Percentiles rank a stretch among this genome's conserved stretches.
Evolutionary conservation across 2,329 filamentous ascomycete genomes (phyloP).

Genomic region (Nothophaeocryptopus gaeumannii): DNA sequence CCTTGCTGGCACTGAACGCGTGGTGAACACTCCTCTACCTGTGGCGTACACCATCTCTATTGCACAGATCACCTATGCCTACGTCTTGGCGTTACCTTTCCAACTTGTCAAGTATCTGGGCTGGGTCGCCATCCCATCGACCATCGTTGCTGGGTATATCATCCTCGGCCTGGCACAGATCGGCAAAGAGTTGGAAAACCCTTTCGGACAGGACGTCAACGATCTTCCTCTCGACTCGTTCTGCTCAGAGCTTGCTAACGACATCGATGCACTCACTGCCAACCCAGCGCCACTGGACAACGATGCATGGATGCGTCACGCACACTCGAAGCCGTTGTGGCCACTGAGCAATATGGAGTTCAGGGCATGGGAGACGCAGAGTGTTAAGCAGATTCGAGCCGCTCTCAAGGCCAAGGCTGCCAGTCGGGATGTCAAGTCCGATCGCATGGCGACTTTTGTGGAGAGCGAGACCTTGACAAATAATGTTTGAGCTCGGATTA

Average conservation of each 20-base stretch:
- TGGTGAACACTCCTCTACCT: constrained; percentile 77
- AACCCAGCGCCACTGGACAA: constrained; percentile 49
- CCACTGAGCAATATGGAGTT: constrained; percentile 50
- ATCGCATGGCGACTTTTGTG: constrained; percentile 25
- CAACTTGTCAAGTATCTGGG: constrained; percentile 64
- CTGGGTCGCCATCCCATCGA: constrained; percentile 77
- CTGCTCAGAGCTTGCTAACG: constrained; percentile 70
- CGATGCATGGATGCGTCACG: constrained; percentile 51
- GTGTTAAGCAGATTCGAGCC: constrained; percentile 43
- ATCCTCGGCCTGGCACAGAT: constrained; percentile 75
- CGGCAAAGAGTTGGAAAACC: constrained; percentile 79
- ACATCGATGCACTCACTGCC: constrained; percentile 71
- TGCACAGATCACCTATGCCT: constrained; percentile 81
- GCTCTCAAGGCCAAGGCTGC: constrained; percentile 42
- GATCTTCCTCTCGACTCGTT: constrained; percentile 74
- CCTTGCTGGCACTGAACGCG: constrained; percentile 69
- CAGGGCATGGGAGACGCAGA: constrained; percentile 37
- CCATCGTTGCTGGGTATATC: constrained; percentile 68
- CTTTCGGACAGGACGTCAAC: constrained; percentile 80
- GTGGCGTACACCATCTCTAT: constrained; percentile 82
- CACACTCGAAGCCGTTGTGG: constrained; percentile 55
- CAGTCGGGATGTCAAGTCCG: constrained; percentile 28
- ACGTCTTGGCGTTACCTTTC: constrained; percentile 77
- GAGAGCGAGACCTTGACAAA: constrained; percentile 19
- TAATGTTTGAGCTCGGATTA: not conserved